These are phyloP conservation scores for Saccharum spontaneum DNA, from an alignment of 176 grass and related monocot species.

Conservation along the genomic window DNA sequence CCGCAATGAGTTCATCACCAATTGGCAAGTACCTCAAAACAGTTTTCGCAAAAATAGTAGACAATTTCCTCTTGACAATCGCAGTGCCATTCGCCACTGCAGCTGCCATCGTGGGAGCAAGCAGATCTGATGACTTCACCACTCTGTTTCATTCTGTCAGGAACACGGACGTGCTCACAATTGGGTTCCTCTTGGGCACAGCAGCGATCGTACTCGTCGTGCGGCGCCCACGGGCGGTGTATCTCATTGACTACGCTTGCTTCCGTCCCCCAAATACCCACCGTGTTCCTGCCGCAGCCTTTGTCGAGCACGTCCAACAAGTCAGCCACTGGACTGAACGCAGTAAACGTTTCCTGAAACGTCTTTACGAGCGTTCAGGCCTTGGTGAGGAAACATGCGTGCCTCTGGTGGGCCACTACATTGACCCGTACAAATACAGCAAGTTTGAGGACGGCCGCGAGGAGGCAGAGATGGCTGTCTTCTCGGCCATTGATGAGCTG, in stretches of 20 bases:
- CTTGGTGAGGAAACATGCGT: not conserved
- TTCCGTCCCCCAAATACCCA: not conserved
- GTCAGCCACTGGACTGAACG: not conserved
- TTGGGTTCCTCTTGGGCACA: not conserved
- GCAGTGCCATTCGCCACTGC: not conserved
- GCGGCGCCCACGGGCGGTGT: not conserved
- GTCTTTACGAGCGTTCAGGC: constrained; percentile 20
- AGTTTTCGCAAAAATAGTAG: no score
- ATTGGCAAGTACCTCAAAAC: not conserved
- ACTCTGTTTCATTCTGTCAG: not conserved
- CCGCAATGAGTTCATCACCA: not conserved
- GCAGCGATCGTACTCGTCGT: not conserved
- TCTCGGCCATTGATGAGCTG: constrained; percentile 31
- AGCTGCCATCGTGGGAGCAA: not conserved
- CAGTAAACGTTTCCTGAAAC: not conserved
- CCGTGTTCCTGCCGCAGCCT: not conserved
- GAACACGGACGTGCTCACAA: not conserved
- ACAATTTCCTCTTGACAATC: no score
- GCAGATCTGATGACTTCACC: not conserved
- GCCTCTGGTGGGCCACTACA: not conserved
- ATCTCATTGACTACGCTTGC: constrained; percentile 44
- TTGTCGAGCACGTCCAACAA: constrained; percentile 5
- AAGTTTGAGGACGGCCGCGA: not conserved
- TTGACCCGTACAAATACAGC: not conserved
- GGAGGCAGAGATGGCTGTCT: constrained; percentile 30